phyloP scores from a whole-genome alignment of 2,329 filamentous ascomycete genomes.

The Fusarium kyushuense region DNA sequence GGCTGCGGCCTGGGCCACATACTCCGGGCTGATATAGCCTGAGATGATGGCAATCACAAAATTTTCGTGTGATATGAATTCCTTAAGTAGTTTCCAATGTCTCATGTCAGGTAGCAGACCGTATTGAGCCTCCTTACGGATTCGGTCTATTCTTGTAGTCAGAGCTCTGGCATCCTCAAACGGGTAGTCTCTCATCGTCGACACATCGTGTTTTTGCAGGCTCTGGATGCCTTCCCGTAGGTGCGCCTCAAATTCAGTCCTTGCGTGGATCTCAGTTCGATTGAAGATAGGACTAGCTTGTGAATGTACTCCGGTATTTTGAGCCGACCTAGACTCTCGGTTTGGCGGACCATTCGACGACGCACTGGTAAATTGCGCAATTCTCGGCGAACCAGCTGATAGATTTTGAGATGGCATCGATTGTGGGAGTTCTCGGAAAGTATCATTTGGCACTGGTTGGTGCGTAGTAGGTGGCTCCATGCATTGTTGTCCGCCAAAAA shows the following conservation, averaged over 20 bases:
- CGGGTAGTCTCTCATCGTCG: constrained; percentile 1
- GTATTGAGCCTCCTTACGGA: constrained; percentile 40
- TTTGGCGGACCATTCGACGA: not conserved
- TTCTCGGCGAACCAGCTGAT: not conserved
- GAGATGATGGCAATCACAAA: constrained; percentile 51
- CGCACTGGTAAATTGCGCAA: not conserved
- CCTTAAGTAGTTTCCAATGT: constrained; percentile 53
- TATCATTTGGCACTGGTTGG: not conserved
- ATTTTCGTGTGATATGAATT: constrained; percentile 45
- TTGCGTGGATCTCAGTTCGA: constrained; percentile 40
- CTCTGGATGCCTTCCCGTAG: constrained; percentile 27
- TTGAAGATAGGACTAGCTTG: constrained; percentile 17
- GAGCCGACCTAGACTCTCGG: not conserved
- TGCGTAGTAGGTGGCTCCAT: not conserved
- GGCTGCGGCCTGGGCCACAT: constrained; percentile 47
- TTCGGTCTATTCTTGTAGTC: constrained; percentile 44
- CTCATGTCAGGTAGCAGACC: constrained; percentile 52
- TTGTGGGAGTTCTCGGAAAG: not conserved
- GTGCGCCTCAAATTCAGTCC: constrained; percentile 44
- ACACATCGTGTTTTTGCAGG: constrained; percentile 26
- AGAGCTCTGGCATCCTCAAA: constrained; percentile 33
- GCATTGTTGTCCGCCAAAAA: constrained; percentile 47
- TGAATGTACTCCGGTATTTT: not conserved
- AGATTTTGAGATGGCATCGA: not conserved
- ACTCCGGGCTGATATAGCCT: constrained; percentile 44